phyloP scores from a whole-genome alignment of 176 grass and related monocot genomes.

The Tillandsia fasciculata region DNA sequence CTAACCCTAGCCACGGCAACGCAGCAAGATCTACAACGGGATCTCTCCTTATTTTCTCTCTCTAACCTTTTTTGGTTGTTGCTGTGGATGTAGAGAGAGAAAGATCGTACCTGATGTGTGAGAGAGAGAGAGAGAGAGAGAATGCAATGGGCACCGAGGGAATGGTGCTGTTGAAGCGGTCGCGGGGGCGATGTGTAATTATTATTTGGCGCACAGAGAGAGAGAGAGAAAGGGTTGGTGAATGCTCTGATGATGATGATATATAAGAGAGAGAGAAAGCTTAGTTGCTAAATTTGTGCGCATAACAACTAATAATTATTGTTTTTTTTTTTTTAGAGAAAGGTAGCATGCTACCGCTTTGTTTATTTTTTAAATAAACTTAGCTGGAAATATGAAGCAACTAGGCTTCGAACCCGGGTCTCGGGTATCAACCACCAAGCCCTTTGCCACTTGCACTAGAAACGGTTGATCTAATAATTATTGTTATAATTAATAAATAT shows the following conservation, averaged over 20 bases:
- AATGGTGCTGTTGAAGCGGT: slow-evolving; percentile 12
- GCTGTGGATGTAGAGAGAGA: not conserved
- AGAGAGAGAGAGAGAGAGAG: not conserved
- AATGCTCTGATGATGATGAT: not conserved
- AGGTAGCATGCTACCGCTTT: no score
- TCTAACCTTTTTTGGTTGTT: not conserved
- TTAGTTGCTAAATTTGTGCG: not conserved
- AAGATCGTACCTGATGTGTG: not conserved
- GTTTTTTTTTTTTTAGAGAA: no score
- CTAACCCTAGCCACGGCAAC: not conserved
- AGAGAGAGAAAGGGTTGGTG: not conserved
- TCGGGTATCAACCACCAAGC: no score
- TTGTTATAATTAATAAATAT: no score
- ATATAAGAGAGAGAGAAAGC: not conserved
- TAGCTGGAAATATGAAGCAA: no score
- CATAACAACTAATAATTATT: no score
- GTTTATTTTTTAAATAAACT: no score
- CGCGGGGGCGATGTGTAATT: not conserved
- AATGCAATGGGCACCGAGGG: not conserved
- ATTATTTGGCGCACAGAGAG: not conserved
- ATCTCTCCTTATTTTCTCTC: not conserved
- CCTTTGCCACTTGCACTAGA: no score
- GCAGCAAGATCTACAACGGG: slow-evolving; percentile 4
- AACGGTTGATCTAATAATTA: no score
- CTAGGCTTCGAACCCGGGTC: no score